These are phyloP conservation scores for Russula abietina DNA, from an alignment of 768 basidiomycete species.

Conservation along the genomic window DNA sequence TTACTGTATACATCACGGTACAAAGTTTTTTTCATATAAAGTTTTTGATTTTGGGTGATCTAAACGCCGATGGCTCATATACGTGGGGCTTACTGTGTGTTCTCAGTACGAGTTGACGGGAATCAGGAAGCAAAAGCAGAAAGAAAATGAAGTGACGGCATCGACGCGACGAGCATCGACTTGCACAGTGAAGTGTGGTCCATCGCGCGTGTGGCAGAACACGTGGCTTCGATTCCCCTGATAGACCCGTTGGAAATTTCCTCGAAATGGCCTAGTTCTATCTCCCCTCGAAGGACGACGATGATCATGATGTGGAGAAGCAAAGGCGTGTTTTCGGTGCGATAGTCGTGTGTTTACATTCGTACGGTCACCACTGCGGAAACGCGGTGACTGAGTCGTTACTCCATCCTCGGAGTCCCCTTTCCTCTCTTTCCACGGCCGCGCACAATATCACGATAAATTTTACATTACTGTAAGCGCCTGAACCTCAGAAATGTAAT, in stretches of 20 bases:
- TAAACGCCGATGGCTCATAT: not conserved
- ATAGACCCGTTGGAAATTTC: slow-evolving; percentile 1
- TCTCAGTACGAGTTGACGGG: slow-evolving; percentile 1
- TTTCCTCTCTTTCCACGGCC: not conserved
- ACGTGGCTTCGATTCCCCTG: not conserved
- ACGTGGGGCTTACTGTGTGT: not conserved
- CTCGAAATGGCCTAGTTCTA: slow-evolving; percentile 2
- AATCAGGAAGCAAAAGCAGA: slow-evolving; percentile 11
- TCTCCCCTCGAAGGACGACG: not conserved
- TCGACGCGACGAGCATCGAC: not conserved
- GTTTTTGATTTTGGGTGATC: not conserved
- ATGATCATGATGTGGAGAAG: not conserved
- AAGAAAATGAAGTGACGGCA: not conserved
- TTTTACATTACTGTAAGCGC: not conserved
- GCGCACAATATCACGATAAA: not conserved
- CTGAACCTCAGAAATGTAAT: not conserved
- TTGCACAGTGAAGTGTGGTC: not conserved
- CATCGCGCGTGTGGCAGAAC: slow-evolving; percentile 8
- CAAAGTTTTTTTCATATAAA: not conserved
- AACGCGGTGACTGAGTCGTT: slow-evolving; percentile 6
- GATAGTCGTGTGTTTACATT: not conserved
- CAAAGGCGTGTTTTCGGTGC: not conserved
- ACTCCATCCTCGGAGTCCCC: not conserved
- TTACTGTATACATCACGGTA: not conserved
- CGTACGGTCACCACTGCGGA: not conserved